Conservation (phyloP, 495 filamentous ascomycete genomes). For the Rhypophila decipiens region DNA sequence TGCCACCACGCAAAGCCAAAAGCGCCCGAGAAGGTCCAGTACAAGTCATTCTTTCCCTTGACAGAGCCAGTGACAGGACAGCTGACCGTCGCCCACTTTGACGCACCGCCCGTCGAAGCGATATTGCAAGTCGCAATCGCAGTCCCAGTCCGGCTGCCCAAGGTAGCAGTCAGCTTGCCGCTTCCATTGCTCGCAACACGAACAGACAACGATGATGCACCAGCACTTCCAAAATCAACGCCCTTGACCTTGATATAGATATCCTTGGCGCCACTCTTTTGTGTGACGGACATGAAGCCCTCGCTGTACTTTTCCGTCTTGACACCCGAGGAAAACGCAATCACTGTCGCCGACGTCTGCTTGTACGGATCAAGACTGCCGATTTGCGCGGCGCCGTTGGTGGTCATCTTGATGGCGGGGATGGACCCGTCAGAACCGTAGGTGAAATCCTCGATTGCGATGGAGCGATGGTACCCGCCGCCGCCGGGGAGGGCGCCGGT, state of each 20-base stretch:
- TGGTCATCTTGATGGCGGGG: conserved; percentile 23
- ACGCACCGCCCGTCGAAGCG: conserved; percentile 11
- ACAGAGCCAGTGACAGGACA: conserved; percentile 10
- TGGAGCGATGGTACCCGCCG: conserved; percentile 20
- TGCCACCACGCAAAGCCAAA: conserved; percentile 16
- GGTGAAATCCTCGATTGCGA: conserved; percentile 19
- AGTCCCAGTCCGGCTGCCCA: conserved; percentile 9
- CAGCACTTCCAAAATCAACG: conserved; percentile 7
- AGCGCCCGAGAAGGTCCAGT: conserved; percentile 6
- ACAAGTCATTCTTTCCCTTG: conserved; percentile 12
- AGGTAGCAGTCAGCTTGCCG: conserved; percentile 9
- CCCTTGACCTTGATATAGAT: conserved; percentile 21
- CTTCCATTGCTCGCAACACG: conserved; percentile 5
- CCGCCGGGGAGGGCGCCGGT: conserved; percentile 26
- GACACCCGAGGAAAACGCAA: background rate
- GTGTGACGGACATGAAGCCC: conserved; percentile 11
- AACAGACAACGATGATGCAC: conserved; percentile 8
- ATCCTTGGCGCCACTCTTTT: conserved; percentile 5
- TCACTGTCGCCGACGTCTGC: background rate
- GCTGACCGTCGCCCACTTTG: conserved; percentile 9
- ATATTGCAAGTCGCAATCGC: conserved; percentile 9
- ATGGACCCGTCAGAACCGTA: conserved; percentile 24
- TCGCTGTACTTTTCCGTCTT: background rate
- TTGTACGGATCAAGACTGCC: background rate
- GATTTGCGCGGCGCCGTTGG: conserved; percentile 9